Base-by-base conservation (phyloP, 495 filamentous ascomycete genomes). In the Aspergillus haitiensis region DNA sequence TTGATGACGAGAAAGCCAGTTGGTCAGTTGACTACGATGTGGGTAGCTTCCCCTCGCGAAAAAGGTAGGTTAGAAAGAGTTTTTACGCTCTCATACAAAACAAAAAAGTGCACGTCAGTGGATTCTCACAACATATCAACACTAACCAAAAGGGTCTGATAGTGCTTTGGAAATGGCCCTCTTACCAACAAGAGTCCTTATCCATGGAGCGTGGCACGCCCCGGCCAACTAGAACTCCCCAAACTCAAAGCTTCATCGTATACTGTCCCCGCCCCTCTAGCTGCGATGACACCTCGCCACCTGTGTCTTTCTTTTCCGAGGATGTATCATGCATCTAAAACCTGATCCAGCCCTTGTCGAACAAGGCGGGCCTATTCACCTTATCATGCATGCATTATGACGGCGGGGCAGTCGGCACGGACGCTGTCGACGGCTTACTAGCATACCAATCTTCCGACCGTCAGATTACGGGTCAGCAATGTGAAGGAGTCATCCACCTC, bases 161-260 rank as follows among this genome's bases (percentile, higher is more conserved):
- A 11, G 37, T 11, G n/a, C 37, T n/a, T n/a, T 5, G n/a, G 4
- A 40, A 10, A 40, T 40, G 37, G 0, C 37, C 7, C 27, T 36
- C 13, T 36, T 42, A 7, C 78, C 76, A 7, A 71, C 63, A 1
- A 70, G 77, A 52, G 64, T 79, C 47, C 64, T 79, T 27, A 61
- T 78, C 52, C 75, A 77, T 39, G 75, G 78, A 13, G 71, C 75
- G 15, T 81, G 75, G 73, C 76, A 81, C 56, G 69, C 67, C 0
- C 73, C 73, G 7, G 31, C 66, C n/a, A 71, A 71, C 59, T 79
- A 77, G 66, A 51, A 63, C 60, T 18, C 72, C 79, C 18, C 48
- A 68, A 58, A 34, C 35, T 16, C 59, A 48, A 10, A 72, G 74
- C 27, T 74, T 71, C 64, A 61, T 56, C 46, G 74, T 78, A 7